Evolutionary conservation across 2,329 filamentous ascomycete species (phyloP).

Genomic region (Chaetomiaceae sp.): DNA sequence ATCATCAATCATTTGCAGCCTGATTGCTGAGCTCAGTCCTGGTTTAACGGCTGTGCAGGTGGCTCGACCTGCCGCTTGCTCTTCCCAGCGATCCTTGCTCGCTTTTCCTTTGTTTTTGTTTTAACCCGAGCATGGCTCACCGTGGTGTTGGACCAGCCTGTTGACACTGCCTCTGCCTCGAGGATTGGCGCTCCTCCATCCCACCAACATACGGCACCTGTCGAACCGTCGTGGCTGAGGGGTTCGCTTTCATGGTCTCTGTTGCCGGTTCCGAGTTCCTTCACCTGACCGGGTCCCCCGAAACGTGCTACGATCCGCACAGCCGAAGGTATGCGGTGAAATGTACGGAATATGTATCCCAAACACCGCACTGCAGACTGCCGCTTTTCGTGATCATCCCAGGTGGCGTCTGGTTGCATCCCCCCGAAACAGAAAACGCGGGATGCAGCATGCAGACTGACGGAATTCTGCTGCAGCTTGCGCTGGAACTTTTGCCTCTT

Average conservation of each 20-base stretch:
- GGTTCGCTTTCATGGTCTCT: neutral
- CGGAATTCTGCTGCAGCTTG: conserved; percentile 3
- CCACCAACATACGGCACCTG: no score
- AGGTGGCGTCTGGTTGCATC: no score
- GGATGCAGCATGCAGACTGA: neutral
- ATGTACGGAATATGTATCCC: no score
- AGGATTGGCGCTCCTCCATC: conserved; percentile 9
- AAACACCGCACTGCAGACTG: no score
- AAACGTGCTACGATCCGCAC: no score
- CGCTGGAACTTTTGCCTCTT: conserved; percentile 1
- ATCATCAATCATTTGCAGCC: neutral
- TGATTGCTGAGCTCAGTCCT: no score
- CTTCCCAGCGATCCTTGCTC: neutral
- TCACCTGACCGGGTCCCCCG: neutral
- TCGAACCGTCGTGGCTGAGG: no score
- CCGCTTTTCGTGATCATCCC: no score
- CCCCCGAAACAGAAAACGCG: no score
- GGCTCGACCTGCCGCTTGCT: neutral
- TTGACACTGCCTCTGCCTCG: conserved; percentile 10
- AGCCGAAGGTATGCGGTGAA: no score
- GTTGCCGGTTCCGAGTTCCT: neutral
- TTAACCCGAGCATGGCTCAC: neutral
- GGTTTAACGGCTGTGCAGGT: no score
- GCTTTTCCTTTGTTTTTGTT: neutral
- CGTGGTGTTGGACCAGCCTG: neutral